Conservation (phyloP, 1,284 basidiomycete species). For the Cryptococcus hybrid region DNA sequence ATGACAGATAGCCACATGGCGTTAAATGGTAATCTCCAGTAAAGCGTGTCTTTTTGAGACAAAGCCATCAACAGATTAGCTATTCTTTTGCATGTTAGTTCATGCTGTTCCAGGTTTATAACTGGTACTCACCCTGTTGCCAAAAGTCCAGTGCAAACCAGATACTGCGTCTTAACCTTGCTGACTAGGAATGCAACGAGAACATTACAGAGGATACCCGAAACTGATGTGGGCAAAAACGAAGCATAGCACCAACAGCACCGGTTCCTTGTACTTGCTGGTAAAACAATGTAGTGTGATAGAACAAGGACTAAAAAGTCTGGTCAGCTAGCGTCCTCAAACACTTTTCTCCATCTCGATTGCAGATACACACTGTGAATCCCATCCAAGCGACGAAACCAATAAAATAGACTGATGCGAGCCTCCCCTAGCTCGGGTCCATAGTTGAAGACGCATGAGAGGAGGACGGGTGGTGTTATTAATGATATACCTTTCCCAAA, state of each 20-base stretch:
- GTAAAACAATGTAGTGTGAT: slow-evolving; percentile 43
- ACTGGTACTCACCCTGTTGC: slow-evolving; percentile 49
- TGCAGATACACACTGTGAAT: slow-evolving; percentile 52
- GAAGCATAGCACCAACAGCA: slow-evolving; percentile 65
- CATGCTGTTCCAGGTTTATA: neutral
- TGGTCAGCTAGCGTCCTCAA: no score
- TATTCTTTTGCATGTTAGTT: slow-evolving; percentile 15
- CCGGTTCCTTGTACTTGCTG: slow-evolving; percentile 37
- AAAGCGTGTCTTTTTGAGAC: slow-evolving; percentile 60
- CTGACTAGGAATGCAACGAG: slow-evolving; percentile 47
- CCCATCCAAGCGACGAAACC: slow-evolving; percentile 68
- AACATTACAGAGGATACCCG: slow-evolving; percentile 64
- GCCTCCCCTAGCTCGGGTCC: slow-evolving; percentile 63
- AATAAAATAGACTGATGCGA: slow-evolving; percentile 64
- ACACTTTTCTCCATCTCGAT: neutral
- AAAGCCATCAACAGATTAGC: slow-evolving; percentile 72
- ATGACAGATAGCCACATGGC: slow-evolving; percentile 68
- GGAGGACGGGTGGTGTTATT: slow-evolving; percentile 55
- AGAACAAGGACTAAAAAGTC: slow-evolving; percentile 28
- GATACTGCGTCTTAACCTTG: slow-evolving; percentile 32
- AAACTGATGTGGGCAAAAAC: slow-evolving; percentile 70
- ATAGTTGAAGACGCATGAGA: slow-evolving; percentile 68
- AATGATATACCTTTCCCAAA: slow-evolving; percentile 57
- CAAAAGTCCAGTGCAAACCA: slow-evolving; percentile 62
- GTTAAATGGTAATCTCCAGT: slow-evolving; percentile 80